Conservation (phyloP, 768 basidiomycete species). For the Termitomyces eurrhizus region DNA sequence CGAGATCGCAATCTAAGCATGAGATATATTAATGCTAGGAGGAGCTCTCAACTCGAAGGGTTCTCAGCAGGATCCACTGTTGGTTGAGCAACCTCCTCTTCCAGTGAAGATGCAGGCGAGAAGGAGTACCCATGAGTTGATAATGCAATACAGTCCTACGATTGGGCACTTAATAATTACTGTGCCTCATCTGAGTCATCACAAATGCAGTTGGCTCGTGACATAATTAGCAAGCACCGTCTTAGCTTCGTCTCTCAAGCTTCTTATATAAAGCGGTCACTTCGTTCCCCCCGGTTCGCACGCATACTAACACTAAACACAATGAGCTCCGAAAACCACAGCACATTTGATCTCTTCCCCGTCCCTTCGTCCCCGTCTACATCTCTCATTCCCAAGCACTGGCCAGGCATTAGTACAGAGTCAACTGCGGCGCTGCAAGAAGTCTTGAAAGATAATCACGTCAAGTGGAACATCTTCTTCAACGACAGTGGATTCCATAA, state of each 20-base stretch:
- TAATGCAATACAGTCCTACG: no score
- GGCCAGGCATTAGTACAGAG: conserved; percentile 32
- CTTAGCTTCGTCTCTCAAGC: background rate
- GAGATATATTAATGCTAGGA: no score
- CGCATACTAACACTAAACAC: background rate
- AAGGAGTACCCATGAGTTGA: no score
- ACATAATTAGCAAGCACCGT: conserved; percentile 4
- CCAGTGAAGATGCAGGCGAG: no score
- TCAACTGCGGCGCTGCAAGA: conserved; percentile 28
- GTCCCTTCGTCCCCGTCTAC: conserved; percentile 24
- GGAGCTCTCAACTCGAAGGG: no score
- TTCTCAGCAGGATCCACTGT: background rate
- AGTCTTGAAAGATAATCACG: conserved; percentile 47
- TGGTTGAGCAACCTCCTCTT: background rate
- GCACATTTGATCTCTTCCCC: conserved; percentile 25
- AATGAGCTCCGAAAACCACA: background rate
- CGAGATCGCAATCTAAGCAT: no score
- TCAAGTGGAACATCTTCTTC: conserved; percentile 45
- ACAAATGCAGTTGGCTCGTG: background rate
- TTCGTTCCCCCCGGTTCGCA: background rate
- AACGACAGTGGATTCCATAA: conserved; percentile 51
- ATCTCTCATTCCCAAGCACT: conserved; percentile 25
- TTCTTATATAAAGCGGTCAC: background rate
- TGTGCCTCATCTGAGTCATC: background rate
- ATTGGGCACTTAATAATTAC: no score